Evolutionary conservation across 2,329 filamentous ascomycete genomes (phyloP), one percentile per base, ranked within the genome.

Genomic region (Ophiostoma novo-ulmi): DNA sequence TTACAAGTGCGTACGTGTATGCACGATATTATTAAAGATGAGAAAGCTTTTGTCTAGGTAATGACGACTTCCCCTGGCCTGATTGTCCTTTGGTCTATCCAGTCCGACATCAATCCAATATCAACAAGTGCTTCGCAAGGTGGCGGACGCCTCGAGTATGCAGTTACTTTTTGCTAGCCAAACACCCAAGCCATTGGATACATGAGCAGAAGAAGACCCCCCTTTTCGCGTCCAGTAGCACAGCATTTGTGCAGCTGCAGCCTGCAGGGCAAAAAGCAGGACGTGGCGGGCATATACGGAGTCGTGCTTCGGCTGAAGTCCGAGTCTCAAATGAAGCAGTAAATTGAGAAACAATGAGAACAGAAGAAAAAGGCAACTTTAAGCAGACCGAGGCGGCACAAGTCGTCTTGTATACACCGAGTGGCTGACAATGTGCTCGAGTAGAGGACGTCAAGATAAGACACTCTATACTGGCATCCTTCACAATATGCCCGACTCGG

Each of bases 261-360:
- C 8, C 63, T 22, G 38, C 69, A 68, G 41, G 35, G n/a, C 65
- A 69, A 22, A 35, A 68, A 41, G 35, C 31, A 65, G 58, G 39
- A n/a, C 39, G 41, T 31, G n/a, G 41, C 41, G 48, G 41, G 67
- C 55, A 36, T 65, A 63, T 55, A 58, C 65, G 17, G 44, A 68
- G 58, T 68, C 31, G 70, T 70, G 66, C 67, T 17, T 68, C 66
- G 64, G 66, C 66, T 68, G 66, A 71, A 68, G 38, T 38, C 69
- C 69, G 64, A 70, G 58, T 36, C 48, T 63, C 22, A 11, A 58
- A 36, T 35, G 20, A 67, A 41, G 26, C 61, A 39, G n/a, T 55
- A 22, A 44, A 20, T 17, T 35, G 22, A 10, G 52, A n/a, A 35
- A 63, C 17, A 7, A 35, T 14, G 26, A 26, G 58, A 14, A 36